Percentiles rank a stretch among this genome's conserved stretches.
phyloP scores from a whole-genome alignment of 163 green algal genomes.

The Scenedesmus sp. region DNA sequence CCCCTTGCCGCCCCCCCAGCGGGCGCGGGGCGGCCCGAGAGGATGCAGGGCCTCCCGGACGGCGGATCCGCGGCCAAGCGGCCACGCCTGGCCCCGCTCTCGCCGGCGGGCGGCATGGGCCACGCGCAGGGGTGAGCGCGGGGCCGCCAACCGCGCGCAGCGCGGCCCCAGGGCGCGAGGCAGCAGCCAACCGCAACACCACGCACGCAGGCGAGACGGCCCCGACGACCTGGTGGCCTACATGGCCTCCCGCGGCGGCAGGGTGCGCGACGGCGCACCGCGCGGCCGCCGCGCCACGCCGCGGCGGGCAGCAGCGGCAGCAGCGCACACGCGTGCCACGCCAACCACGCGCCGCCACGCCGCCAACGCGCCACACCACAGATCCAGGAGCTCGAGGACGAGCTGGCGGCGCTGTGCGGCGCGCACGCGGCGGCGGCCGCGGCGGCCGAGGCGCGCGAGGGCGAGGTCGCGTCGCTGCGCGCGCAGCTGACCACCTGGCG shows the following conservation, averaged over 20 bases:
- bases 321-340: neutral
- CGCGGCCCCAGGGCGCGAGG: neutral
- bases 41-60: too few relatives aligned
- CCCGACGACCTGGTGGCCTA: constrained; percentile 12
- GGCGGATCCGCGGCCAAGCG: neutral
- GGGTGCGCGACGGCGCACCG: constrained; percentile 10
- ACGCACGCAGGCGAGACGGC: constrained; percentile 6
- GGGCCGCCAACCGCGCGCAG: too few relatives aligned
- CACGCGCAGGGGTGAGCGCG: too few relatives aligned
- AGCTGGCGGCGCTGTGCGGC: constrained; percentile 44
- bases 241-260: constrained; percentile 28
- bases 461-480: constrained; percentile 35
- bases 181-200: neutral
- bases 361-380: neutral
- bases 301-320: too few relatives aligned
- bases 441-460: constrained; percentile 30
- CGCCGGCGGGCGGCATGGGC: neutral
- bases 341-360: neutral
- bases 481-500: constrained; percentile 23
- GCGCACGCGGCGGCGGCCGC: constrained; percentile 23
- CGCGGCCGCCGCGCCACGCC: too few relatives aligned
- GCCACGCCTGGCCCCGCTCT: neutral
- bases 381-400: constrained; percentile 65
- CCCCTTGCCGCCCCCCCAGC: too few relatives aligned
- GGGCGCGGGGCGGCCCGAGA: too few relatives aligned